These are phyloP conservation scores for Talaromyces funiculosus DNA, from an alignment of 2,329 filamentous ascomycete genomes.

Conservation along the genomic window DNA sequence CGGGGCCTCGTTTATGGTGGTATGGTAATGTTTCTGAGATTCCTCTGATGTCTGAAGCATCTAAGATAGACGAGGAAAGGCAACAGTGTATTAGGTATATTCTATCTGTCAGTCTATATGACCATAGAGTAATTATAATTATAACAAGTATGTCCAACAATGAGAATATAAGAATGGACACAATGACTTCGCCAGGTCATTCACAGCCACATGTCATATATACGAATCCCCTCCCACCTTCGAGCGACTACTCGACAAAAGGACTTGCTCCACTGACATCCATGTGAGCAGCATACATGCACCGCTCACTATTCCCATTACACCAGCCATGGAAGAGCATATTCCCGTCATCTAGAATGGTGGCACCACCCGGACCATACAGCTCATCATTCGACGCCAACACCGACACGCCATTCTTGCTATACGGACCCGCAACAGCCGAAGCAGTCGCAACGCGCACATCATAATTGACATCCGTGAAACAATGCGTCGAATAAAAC, in stretches of 20 bases:
- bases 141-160: not conserved
- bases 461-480: slow-evolving; percentile 50
- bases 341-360: slow-evolving; percentile 28
- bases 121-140: not conserved
- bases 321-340: slow-evolving; percentile 33
- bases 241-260: not conserved
- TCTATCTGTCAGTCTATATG: not conserved
- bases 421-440: slow-evolving; percentile 33
- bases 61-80: not conserved
- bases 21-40: too few relatives aligned
- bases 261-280: slow-evolving; percentile 12
- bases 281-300: slow-evolving; percentile 28
- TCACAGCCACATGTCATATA: not conserved
- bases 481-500: slow-evolving; percentile 60
- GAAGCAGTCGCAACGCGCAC: slow-evolving; percentile 53
- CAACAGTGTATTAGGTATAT: not conserved
- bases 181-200: not conserved
- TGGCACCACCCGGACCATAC: slow-evolving; percentile 29
- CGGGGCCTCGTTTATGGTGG: too few relatives aligned
- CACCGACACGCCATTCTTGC: slow-evolving; percentile 29
- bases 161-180: not conserved
- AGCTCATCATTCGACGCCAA: slow-evolving; percentile 29
- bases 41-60: slow-evolving; percentile 43
- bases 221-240: not conserved
- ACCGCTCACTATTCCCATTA: slow-evolving; percentile 19